Percentiles rank a stretch among this genome's conserved stretches.
Conservation (phyloP, 768 basidiomycete species). For the Atractiella rhizophila region DNA sequence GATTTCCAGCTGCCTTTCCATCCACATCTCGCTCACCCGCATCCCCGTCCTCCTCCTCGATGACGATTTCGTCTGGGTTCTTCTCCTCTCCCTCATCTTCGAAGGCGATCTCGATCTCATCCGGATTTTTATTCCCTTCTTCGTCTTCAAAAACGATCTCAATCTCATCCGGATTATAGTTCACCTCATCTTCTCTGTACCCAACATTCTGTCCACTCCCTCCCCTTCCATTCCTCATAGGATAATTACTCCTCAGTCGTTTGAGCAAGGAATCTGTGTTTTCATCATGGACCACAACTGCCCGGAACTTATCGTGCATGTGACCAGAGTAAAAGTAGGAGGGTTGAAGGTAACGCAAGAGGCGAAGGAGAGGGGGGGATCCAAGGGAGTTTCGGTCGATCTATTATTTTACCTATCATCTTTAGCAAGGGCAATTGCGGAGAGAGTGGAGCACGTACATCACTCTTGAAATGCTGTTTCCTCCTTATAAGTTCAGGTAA, state of each 20-base stretch:
- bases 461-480: conserved; percentile 51
- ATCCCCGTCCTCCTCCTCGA: neutral
- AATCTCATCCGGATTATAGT: conserved; percentile 18
- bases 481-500: conserved; percentile 35
- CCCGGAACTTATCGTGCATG: conserved; percentile 65
- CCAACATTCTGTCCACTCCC: conserved; percentile 1
- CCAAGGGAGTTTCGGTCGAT: conserved; percentile 44
- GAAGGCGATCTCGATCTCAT: conserved; percentile 30
- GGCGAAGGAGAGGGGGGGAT: conserved; percentile 58
- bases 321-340: conserved; percentile 84
- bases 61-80: neutral
- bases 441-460: conserved; percentile 21
- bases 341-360: conserved; percentile 47
- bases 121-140: conserved; percentile 20
- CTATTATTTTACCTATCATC: conserved; percentile 8
- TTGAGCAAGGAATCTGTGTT: conserved; percentile 21
- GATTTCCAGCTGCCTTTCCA: neutral
- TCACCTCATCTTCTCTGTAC: neutral
- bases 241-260: conserved; percentile 5
- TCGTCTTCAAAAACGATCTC: conserved; percentile 16
- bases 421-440: neutral
- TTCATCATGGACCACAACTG: conserved; percentile 21
- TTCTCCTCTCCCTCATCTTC: conserved; percentile 15
- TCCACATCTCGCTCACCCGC: neutral
- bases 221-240: neutral